These are phyloP conservation scores for Cladosporium sp. DNA, from an alignment of 2,329 filamentous ascomycete species.

Conservation along the genomic window DNA sequence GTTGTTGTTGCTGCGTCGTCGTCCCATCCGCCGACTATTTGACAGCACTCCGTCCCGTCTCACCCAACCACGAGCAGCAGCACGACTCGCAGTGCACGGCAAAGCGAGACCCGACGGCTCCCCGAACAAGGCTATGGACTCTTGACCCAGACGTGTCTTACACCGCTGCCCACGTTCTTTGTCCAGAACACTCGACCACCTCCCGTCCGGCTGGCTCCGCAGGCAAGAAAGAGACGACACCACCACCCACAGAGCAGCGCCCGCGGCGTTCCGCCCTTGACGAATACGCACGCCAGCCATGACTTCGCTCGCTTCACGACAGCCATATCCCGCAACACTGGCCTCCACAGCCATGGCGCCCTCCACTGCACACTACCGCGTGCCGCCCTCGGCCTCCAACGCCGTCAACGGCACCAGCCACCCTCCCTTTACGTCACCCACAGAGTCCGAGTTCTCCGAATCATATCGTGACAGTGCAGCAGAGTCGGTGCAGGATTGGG, in stretches of 20 bases:
- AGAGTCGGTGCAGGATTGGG: constrained; percentile 57
- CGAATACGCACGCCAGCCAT: constrained; percentile 37
- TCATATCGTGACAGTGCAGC: constrained; percentile 47
- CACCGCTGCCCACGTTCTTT: constrained; percentile 3
- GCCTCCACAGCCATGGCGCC: constrained; percentile 21
- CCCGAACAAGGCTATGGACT: neutral
- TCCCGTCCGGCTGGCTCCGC: constrained; percentile 4
- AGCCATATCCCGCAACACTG: constrained; percentile 55
- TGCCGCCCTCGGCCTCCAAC: constrained; percentile 15
- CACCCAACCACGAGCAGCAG: neutral
- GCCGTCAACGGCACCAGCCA: constrained; percentile 33
- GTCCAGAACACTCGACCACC: neutral
- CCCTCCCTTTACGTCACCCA: constrained; percentile 67
- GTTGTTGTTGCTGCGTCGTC: neutral
- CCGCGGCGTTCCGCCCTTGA: neutral
- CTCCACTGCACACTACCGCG: constrained; percentile 20
- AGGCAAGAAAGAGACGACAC: constrained; percentile 7
- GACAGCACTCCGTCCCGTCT: neutral
- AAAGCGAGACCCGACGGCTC: neutral
- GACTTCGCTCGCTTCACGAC: constrained; percentile 74
- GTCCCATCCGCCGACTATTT: neutral
- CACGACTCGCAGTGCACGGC: neutral
- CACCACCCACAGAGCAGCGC: constrained; percentile 2
- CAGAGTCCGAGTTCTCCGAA: constrained; percentile 88
- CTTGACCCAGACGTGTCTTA: constrained; percentile 5